These are phyloP conservation scores for Cyberlindnera misumaiensis DNA, from an alignment of 805 yeast genomes.

Conservation along the genomic window DNA sequence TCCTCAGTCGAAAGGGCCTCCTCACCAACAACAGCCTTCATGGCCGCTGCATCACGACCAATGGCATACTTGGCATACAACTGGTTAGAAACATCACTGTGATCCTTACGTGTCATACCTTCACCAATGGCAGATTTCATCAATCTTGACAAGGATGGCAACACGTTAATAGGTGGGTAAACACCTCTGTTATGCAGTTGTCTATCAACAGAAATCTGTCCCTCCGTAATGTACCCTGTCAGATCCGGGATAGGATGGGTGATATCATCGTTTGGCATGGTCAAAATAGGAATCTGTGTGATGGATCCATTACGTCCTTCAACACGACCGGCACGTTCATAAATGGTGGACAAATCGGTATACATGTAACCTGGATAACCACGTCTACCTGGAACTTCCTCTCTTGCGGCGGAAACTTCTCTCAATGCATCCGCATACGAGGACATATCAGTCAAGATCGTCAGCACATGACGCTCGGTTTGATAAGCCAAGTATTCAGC, in stretches of 20 bases:
- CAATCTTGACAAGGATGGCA: constrained; percentile 94
- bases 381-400: constrained; percentile 99
- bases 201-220: constrained; percentile 96
- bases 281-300: constrained; percentile 96
- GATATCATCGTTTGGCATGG: constrained; percentile 99
- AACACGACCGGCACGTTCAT: constrained; percentile 99
- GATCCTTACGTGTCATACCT: constrained; percentile 99
- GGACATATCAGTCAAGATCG: constrained; percentile 97
- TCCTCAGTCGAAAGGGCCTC: constrained; percentile 98
- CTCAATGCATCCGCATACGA: constrained; percentile 99
- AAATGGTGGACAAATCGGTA: constrained; percentile 97
- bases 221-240: constrained; percentile 99
- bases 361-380: constrained; percentile 99
- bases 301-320: constrained; percentile 99
- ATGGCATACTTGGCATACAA: constrained; percentile 98
- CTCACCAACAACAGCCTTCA: constrained; percentile 99
- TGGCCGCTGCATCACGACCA: constrained; percentile 99
- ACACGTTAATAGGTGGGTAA: constrained; percentile 97
- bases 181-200: constrained; percentile 94
- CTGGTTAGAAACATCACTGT: constrained; percentile 98
- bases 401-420: constrained; percentile 99
- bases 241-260: constrained; percentile 99
- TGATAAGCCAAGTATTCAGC: constrained; percentile 98
- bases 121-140: constrained; percentile 99
- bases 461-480: constrained; percentile 97